Base-by-base conservation (phyloP, 768 basidiomycete species). In the Pisolithus orientalis region DNA sequence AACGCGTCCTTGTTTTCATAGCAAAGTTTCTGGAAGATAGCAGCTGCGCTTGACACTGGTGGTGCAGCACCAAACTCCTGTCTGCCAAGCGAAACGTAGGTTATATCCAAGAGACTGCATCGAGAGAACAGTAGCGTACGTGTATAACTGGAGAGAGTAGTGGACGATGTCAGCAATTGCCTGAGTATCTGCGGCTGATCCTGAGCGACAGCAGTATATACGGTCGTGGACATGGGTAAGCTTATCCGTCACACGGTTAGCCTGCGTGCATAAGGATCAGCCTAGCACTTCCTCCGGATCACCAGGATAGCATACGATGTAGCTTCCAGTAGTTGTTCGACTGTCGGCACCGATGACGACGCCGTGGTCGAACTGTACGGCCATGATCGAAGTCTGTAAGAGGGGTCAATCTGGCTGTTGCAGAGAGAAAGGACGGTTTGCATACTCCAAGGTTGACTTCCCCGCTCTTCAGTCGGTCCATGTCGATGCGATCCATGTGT, bases 161-260 rank as follows among this genome's bases (percentile, higher is more conserved):
- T 94, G 90, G 10, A 95, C 90, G 11, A 83, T 75, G 66, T 99
- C 96, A 50, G 96, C 95, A 29, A 99, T 77, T 47, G 94, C 93
- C 70, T 96, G 96, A 3, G 96, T 99, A 68, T 99, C 95, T 24
- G 95, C 95, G 44, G 95, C 91, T 59, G 94, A 96, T 47, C 96
- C 96, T 40, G 93, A 96, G 54, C 96, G 88, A 80, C 96, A 99
- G 69, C 96, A 99, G 71, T 98, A 99, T 70, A 98, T 90, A 59
- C 93, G 91, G 72, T 99, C 96, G 69, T 97, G 94, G 59, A 99
- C 79, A 66, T 90, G 82, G 2, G 94, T 96, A 55, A 97, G 80
- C 74, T 99, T 99, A 79, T 99, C 95, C 40, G 95, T 99, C 17
- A 98, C 95, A 70, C 95, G 87, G 70, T 98, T 98, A 25, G 94